Evolutionary conservation across 2,329 filamentous ascomycete species (phyloP).

Genomic region (Paecilomyces sp.): DNA sequence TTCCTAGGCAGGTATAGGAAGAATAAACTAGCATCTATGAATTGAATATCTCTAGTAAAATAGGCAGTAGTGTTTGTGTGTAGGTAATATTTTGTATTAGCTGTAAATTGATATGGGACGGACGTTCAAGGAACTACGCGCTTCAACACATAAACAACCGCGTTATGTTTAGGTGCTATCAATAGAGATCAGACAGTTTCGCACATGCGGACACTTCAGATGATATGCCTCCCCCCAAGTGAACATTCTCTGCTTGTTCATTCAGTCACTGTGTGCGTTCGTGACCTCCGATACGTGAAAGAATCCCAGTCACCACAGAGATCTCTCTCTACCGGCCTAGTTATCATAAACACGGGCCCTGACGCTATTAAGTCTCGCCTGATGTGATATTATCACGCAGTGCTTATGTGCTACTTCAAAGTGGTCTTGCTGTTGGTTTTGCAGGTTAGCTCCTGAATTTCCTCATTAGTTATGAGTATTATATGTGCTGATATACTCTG

Average conservation of each 20-base stretch:
- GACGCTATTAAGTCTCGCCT: neutral
- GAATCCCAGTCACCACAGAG: neutral
- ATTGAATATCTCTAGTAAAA: neutral
- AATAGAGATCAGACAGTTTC: neutral
- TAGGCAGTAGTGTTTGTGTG: neutral
- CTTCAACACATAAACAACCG: neutral
- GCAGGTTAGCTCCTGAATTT: neutral
- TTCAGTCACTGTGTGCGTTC: neutral
- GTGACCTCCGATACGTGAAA: neutral
- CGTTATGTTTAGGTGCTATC: neutral
- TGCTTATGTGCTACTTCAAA: neutral
- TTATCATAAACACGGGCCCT: neutral
- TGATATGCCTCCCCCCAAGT: neutral
- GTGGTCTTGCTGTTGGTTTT: neutral
- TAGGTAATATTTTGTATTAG: neutral
- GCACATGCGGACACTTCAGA: neutral
- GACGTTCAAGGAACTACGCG: neutral
- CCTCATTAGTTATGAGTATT: neutral
- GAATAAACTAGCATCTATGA: neutral
- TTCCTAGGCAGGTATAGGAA: neutral
- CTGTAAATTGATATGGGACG: neutral
- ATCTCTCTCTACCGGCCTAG: neutral
- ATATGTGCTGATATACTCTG: neutral
- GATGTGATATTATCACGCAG: neutral
- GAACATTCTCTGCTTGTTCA: neutral